Evolutionary conservation across 1,284 basidiomycete genomes (phyloP), one percentile per base, ranked within the genome.

Genomic region (Coriolopsis trogii): DNA sequence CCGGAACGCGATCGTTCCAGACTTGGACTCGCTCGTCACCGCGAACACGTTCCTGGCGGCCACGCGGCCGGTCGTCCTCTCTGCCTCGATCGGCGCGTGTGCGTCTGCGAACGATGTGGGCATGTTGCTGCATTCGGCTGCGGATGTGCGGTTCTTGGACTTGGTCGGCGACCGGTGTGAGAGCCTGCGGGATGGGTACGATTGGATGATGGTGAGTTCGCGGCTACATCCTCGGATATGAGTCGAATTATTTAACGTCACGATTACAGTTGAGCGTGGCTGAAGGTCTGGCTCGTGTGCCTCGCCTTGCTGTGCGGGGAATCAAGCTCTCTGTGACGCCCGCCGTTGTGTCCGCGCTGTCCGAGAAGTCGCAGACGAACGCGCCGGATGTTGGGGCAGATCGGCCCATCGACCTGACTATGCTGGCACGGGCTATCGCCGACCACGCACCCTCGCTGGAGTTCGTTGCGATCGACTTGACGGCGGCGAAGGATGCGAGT

Each of bases 21-120:
- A 58, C 37, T 34, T 46, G 16, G 48, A 52, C 18, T 37, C 38
- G 25, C 37, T 59, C 26, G 42, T 49, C n/a, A 44, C 45, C 12
- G 52, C 60, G 3, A 53, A 51, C 30, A 53, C 52, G 25, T 61
- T 59, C 46, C 24, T 61, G 28, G 46, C 52, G 7, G 41, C 49
- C 28, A 53, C 55, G 7, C 55, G 43, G 1, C 60, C 60, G 2
- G 53, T 58, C n/a, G 60, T 61, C 6, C 41, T 61, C 15, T 55
- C 50, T 10, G 31, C 47, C 15, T 38, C 53, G 1, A 34, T 55
- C 28, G 53, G 51, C 51, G 40, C 46, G 23, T 42, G 28, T 6
- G n/a, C 49, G 4, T 42, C 46, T 6, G 41, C 56, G 20, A 56
- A 52, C 16, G 51, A 56, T 31, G 20, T 61, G n/a, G 36, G 52